Evolutionary conservation across 2,329 filamentous ascomycete species (phyloP).

Genomic region (Tolypocladium album): DNA sequence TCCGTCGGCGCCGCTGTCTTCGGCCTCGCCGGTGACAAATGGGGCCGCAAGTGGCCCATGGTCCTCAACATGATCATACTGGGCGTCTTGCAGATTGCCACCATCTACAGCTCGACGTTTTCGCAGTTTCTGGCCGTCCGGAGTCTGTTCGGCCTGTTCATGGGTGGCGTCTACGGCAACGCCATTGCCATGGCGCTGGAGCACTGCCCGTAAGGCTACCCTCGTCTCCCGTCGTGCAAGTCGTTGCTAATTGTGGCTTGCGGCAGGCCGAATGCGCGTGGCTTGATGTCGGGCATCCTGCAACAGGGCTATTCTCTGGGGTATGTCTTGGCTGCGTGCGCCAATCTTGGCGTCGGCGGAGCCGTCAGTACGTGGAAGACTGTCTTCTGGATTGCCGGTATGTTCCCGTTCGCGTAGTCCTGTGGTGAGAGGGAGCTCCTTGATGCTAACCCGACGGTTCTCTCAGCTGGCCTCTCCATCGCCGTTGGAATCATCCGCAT

Average conservation of each 20-base stretch:
- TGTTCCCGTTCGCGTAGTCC: not conserved
- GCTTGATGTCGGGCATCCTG: conserved; percentile 71
- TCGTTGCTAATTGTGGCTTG: conserved; percentile 10
- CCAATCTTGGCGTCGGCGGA: conserved; percentile 63
- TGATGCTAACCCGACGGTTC: not conserved
- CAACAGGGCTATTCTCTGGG: conserved; percentile 77
- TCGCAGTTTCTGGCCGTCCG: conserved; percentile 64
- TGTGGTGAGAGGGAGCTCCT: not conserved
- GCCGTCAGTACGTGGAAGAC: conserved; percentile 58
- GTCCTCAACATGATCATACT: conserved; percentile 68
- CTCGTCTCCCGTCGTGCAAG: not conserved
- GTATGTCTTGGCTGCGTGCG: conserved; percentile 67
- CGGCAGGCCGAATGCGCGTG: conserved; percentile 50
- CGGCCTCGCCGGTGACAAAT: conserved; percentile 67
- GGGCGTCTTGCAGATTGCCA: conserved; percentile 58
- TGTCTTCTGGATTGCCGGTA: conserved; percentile 59
- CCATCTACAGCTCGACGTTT: conserved; percentile 66
- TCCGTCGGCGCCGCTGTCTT: conserved; percentile 68
- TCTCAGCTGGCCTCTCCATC: conserved; percentile 51
- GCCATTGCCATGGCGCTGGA: conserved; percentile 70
- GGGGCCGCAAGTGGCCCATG: conserved; percentile 77
- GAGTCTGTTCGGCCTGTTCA: conserved; percentile 64
- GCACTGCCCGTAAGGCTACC: conserved; percentile 47
- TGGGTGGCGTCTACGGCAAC: conserved; percentile 74
- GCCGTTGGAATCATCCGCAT: conserved; percentile 57